phyloP scores from a whole-genome alignment of 2,329 filamentous ascomycete genomes.

The Pseudogymnoascus sp. region DNA sequence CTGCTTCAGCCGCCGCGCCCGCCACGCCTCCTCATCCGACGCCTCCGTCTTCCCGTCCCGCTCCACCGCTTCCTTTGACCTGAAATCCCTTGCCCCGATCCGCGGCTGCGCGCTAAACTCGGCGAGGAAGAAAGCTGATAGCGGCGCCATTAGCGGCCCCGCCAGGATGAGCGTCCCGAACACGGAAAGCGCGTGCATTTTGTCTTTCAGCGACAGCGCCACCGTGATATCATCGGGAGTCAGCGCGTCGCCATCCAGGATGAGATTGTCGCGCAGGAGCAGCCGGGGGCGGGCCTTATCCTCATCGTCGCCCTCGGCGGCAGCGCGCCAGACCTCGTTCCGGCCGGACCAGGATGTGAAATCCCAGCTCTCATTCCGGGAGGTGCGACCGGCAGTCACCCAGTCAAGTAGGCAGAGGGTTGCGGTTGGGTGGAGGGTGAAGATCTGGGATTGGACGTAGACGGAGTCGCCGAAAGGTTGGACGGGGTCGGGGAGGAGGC shows the following conservation, averaged over 20 bases:
- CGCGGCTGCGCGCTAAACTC: slow-evolving; percentile 74
- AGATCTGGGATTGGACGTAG: slow-evolving; percentile 78
- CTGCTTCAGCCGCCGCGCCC: slow-evolving; percentile 44
- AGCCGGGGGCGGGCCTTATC: slow-evolving; percentile 46
- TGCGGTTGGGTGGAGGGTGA: slow-evolving; percentile 49
- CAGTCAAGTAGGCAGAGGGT: slow-evolving; percentile 83
- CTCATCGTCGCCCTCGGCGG: slow-evolving; percentile 12
- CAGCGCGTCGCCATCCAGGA: slow-evolving; percentile 53
- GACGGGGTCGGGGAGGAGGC: slow-evolving; percentile 79
- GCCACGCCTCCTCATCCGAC: slow-evolving; percentile 44
- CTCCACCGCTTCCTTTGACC: slow-evolving; percentile 42
- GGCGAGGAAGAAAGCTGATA: slow-evolving; percentile 67
- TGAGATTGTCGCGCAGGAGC: slow-evolving; percentile 76
- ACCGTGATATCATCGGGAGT: slow-evolving; percentile 32
- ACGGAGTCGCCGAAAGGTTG: slow-evolving; percentile 81
- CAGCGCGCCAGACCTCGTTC: slow-evolving; percentile 71
- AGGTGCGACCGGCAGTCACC: slow-evolving; percentile 81
- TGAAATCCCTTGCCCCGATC: slow-evolving; percentile 75
- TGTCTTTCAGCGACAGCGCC: slow-evolving; percentile 36
- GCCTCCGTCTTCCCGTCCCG: slow-evolving; percentile 30
- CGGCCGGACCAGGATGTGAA: slow-evolving; percentile 70
- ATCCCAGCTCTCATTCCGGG: slow-evolving; percentile 83
- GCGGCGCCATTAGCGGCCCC: slow-evolving; percentile 57
- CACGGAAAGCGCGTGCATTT: slow-evolving; percentile 68
- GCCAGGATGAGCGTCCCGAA: slow-evolving; percentile 80